A percentile compares a stretch with the other conserved stretches of the same genome.
phyloP scores from a whole-genome alignment of 2,329 filamentous ascomycete species.

The Ramularia endophylla region DNA sequence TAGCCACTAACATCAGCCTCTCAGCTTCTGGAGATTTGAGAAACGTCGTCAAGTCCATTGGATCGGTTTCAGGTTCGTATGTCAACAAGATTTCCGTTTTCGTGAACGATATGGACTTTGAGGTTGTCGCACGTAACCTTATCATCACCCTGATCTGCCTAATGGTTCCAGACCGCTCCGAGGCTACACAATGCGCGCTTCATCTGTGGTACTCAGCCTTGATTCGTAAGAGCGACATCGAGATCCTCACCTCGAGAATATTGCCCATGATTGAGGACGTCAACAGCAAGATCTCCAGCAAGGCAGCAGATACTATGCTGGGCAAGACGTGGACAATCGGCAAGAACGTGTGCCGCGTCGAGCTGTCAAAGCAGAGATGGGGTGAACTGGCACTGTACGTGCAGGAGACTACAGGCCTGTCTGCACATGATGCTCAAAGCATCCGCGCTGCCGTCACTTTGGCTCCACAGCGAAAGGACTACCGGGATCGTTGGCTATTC shows the following conservation, averaged over 20 bases:
- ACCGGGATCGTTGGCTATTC: conserved; percentile 28
- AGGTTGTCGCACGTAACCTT: conserved; percentile 29
- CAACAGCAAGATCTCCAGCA: background rate
- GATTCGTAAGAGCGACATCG: conserved; percentile 11
- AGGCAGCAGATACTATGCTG: background rate
- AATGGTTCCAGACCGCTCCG: conserved; percentile 9
- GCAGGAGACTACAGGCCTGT: conserved; percentile 23
- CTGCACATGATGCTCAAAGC: background rate
- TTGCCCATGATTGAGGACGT: background rate
- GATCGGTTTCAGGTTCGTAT: conserved; percentile 29
- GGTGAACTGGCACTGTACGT: conserved; percentile 22
- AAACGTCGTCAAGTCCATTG: conserved; percentile 40
- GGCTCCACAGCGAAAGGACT: conserved; percentile 28
- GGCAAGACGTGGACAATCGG: conserved; percentile 31
- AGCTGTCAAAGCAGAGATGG: conserved; percentile 32
- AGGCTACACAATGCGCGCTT: conserved; percentile 32
- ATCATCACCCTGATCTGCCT: conserved; percentile 34
- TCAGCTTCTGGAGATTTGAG: conserved; percentile 37
- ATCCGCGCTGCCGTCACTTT: conserved; percentile 22
- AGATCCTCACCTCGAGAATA: background rate
- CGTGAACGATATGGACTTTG: conserved; percentile 38
- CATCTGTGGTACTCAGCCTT: conserved; percentile 45
- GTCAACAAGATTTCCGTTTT: conserved; percentile 19
- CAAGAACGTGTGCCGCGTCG: conserved; percentile 22
- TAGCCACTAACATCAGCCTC: no score